phyloP scores from a whole-genome alignment of 2,329 filamentous ascomycete genomes.

The Diatrype stigma region DNA sequence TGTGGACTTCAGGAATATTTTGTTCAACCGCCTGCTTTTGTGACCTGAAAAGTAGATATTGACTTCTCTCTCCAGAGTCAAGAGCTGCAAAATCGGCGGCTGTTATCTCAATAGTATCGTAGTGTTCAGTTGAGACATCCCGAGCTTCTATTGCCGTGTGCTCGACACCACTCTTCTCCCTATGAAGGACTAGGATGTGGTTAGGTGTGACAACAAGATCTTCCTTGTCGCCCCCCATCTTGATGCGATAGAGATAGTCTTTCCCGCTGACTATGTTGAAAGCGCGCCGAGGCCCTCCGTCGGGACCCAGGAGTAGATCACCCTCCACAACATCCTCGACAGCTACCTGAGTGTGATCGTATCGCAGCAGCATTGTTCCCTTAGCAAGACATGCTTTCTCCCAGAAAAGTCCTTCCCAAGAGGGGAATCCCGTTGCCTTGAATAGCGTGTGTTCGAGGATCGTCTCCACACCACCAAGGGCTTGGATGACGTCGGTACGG shows the following conservation, averaged over 20 bases:
- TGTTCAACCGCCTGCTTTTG: constrained; percentile 13
- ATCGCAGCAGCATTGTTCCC: constrained; percentile 39
- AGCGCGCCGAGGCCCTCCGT: constrained; percentile 41
- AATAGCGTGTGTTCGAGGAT: constrained; percentile 96
- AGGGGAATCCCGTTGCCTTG: constrained; percentile 94
- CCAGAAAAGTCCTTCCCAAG: constrained; percentile 92
- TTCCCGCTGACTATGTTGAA: constrained; percentile 46
- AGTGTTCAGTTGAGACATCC: constrained; percentile 19
- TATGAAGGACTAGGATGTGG: constrained; percentile 43
- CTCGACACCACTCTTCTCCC: constrained; percentile 20
- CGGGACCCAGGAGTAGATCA: constrained; percentile 44
- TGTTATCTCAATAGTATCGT: constrained; percentile 42
- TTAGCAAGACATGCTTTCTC: constrained; percentile 55
- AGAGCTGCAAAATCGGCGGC: constrained; percentile 40
- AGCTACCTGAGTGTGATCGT: constrained; percentile 38
- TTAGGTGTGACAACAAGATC: constrained; percentile 47
- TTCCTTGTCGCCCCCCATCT: constrained; percentile 35
- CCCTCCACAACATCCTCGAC: constrained; percentile 47
- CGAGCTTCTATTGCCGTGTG: neutral
- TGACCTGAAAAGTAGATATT: constrained; percentile 32
- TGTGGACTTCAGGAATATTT: constrained; percentile 24
- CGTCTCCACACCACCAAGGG: constrained; percentile 91
- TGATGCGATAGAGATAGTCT: constrained; percentile 46
- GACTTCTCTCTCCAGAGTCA: constrained; percentile 29
- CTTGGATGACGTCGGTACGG: constrained; percentile 94